These are phyloP conservation scores for Ophiobolus disseminans DNA, from an alignment of 2,329 filamentous ascomycete genomes.

Conservation along the genomic window DNA sequence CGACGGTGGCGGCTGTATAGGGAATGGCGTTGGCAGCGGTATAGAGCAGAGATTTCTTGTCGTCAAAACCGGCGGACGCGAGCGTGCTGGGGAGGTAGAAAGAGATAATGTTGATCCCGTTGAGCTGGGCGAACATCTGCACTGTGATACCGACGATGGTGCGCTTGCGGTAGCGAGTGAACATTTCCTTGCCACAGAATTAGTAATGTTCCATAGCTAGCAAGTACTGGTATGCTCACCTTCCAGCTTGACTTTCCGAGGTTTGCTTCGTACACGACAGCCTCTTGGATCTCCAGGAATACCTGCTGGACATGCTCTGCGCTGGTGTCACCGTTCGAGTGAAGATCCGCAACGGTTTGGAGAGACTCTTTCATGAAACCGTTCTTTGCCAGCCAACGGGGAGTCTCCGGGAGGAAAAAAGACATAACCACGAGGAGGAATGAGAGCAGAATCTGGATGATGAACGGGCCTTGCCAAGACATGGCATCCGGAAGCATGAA, in stretches of 20 bases:
- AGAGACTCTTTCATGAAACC: slow-evolving; percentile 50
- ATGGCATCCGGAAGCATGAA: slow-evolving; percentile 44
- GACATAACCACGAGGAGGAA: slow-evolving; percentile 47
- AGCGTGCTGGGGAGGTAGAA: slow-evolving; percentile 52
- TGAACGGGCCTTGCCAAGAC: slow-evolving; percentile 44
- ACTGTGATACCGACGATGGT: slow-evolving; percentile 52
- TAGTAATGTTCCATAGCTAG: neutral
- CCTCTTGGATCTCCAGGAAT: slow-evolving; percentile 49
- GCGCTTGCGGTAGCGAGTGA: slow-evolving; percentile 52
- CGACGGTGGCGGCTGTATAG: slow-evolving; percentile 51
- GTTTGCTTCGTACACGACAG: slow-evolving; percentile 46
- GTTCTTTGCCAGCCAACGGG: slow-evolving; percentile 52
- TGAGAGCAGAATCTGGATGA: slow-evolving; percentile 43
- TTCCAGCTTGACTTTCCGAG: slow-evolving; percentile 45
- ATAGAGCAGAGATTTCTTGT: slow-evolving; percentile 50
- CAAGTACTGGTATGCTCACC: slow-evolving; percentile 21
- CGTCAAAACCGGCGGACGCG: slow-evolving; percentile 46
- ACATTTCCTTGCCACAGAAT: slow-evolving; percentile 46
- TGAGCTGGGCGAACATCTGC: slow-evolving; percentile 52
- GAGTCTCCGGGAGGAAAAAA: slow-evolving; percentile 50
- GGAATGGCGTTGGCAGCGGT: slow-evolving; percentile 52
- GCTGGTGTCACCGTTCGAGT: slow-evolving; percentile 46
- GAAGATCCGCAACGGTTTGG: slow-evolving; percentile 52
- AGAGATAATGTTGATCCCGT: slow-evolving; percentile 54
- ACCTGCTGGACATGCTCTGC: slow-evolving; percentile 47